A percentile compares a stretch with the other conserved stretches of the same genome.
Evolutionary conservation across 371 early-diverging fungal genomes (phyloP).

Genomic region (Coemansia sp.): DNA sequence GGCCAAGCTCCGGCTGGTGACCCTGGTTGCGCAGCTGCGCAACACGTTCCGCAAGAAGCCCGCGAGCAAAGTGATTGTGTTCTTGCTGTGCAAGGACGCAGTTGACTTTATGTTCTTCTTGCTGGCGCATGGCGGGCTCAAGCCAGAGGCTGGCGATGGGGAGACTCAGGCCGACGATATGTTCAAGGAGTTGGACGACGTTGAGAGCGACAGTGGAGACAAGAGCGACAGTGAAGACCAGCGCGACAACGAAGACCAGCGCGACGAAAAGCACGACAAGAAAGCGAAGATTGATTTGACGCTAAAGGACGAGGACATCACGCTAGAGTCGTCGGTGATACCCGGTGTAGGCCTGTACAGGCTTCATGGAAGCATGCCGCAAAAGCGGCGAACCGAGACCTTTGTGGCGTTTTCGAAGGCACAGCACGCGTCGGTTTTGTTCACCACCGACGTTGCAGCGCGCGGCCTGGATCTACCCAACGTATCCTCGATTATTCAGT

Average conservation of each 20-base stretch:
- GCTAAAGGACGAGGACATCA: conserved; percentile 38
- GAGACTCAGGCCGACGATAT: conserved; percentile 49
- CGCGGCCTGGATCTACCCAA: conserved; percentile 98
- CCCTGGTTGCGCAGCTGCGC: conserved; percentile 72
- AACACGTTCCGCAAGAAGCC: conserved; percentile 47
- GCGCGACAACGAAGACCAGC: conserved; percentile 19
- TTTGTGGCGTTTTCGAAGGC: conserved; percentile 70
- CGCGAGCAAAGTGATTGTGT: conserved; percentile 74
- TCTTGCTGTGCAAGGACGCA: conserved; percentile 86
- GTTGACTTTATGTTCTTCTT: conserved; percentile 90
- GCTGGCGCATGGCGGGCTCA: conserved; percentile 55
- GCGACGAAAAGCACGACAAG: conserved; percentile 3
- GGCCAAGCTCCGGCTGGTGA: conserved; percentile 88
- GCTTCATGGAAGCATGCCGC: conserved; percentile 88
- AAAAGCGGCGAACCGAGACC: conserved; percentile 70
- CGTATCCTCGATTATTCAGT: conserved; percentile 92
- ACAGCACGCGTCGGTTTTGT: conserved; percentile 61
- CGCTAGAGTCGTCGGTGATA: conserved; percentile 38
- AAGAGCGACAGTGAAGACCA: no score
- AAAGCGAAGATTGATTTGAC: conserved; percentile 16
- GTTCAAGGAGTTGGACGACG: conserved; percentile 40
- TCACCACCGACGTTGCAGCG: conserved; percentile 98
- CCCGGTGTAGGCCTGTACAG: conserved; percentile 63
- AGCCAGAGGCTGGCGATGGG: conserved; percentile 44
- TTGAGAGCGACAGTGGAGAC: conserved; percentile 1